These are phyloP conservation scores for Purshia tridentata DNA, from an alignment of 306 rosid species.

Conservation along the genomic window DNA sequence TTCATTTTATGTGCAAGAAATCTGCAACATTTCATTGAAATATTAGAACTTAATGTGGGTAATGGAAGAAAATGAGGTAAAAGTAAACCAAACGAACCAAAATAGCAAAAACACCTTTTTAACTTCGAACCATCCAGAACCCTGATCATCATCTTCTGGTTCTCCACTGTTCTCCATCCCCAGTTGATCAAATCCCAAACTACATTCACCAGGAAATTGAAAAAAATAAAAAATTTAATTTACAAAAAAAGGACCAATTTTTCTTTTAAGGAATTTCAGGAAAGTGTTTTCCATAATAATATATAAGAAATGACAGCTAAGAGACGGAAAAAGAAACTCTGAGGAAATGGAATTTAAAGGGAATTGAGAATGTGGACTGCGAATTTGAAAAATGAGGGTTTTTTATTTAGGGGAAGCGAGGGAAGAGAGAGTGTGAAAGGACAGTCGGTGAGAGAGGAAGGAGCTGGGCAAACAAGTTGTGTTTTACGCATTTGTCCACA, in stretches of 20 bases:
- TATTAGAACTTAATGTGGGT: not conserved
- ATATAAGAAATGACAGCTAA: constrained; percentile 9
- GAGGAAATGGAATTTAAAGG: constrained; percentile 16
- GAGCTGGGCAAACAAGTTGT: not conserved
- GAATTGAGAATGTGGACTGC: constrained; percentile 2
- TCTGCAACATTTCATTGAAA: constrained; percentile 8
- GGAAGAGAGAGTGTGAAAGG: not conserved
- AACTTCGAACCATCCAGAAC: constrained; percentile 96
- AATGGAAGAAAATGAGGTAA: not conserved
- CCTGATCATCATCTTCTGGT: constrained; percentile 66
- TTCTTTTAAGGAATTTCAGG: not conserved
- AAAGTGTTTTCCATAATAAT: not conserved
- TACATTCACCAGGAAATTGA: not conserved
- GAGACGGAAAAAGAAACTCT: constrained; percentile 14
- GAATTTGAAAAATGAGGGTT: not conserved
- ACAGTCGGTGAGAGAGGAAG: not conserved
- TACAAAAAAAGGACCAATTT: not conserved
- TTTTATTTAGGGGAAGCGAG: constrained; percentile 3
- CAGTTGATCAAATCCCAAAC: constrained; percentile 39
- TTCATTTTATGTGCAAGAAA: not conserved
- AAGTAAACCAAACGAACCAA: not conserved
- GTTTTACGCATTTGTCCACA: too few species aligned
- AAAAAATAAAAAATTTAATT: not conserved
- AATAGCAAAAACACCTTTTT: constrained; percentile 56
- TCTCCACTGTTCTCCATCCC: constrained; percentile 68